These are phyloP conservation scores for Pleomassaria siparia DNA, from an alignment of 2,329 filamentous ascomycete species.

Conservation along the genomic window DNA sequence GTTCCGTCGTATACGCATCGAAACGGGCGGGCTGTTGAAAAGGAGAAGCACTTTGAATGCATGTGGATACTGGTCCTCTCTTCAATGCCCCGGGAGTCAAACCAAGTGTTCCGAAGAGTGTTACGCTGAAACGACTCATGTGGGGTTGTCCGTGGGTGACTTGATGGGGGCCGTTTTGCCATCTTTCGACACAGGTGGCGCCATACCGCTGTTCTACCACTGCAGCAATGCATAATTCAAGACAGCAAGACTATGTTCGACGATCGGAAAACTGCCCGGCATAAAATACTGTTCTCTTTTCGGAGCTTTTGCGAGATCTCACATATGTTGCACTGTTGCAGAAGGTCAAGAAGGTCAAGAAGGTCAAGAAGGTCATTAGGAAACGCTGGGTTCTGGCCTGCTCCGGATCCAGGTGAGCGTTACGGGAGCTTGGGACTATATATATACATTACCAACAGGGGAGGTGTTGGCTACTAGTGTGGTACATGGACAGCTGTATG, in stretches of 20 bases:
- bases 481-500: constrained; percentile 31
- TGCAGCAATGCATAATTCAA: constrained; percentile 17
- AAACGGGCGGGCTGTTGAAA: constrained; percentile 16
- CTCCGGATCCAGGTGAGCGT: constrained; percentile 23
- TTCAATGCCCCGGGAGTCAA: constrained; percentile 10
- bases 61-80: constrained; percentile 12
- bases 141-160: constrained; percentile 19
- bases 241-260: constrained; percentile 7
- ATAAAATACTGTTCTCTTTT: neutral
- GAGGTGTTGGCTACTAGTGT: constrained; percentile 20
- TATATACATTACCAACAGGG: constrained; percentile 17
- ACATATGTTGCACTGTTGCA: neutral
- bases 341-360: neutral
- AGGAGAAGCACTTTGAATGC: constrained; percentile 17
- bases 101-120: constrained; percentile 20
- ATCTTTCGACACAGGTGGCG: constrained; percentile 26
- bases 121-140: constrained; percentile 30
- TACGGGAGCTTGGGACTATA: constrained; percentile 26
- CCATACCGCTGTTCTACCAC: constrained; percentile 19
- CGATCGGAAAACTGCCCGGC: neutral
- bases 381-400: constrained; percentile 20
- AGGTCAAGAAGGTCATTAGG: constrained; percentile 1
- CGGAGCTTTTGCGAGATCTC: neutral
- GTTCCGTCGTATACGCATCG: neutral
- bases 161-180: constrained; percentile 20